These are phyloP conservation scores for Comarum palustre DNA, from an alignment of 306 rosid genomes.

Conservation along the genomic window DNA sequence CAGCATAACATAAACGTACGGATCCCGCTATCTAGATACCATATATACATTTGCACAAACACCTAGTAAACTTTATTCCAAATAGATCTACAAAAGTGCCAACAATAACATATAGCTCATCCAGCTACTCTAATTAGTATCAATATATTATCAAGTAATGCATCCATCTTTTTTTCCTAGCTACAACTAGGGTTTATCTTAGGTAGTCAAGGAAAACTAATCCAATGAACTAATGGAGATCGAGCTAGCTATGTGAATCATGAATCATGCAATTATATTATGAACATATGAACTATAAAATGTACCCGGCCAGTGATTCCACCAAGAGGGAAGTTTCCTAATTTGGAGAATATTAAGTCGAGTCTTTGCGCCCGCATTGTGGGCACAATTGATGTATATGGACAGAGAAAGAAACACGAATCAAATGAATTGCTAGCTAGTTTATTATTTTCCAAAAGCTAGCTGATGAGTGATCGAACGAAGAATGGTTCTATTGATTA, in stretches of 20 bases:
- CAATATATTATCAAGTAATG: background rate
- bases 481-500: conserved; percentile 44
- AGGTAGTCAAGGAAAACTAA: background rate
- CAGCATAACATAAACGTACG: no score
- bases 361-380: background rate
- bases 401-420: background rate
- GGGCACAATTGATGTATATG: background rate
- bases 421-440: background rate
- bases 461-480: background rate
- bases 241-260: background rate
- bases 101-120: background rate
- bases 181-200: background rate
- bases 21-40: no score
- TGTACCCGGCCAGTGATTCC: conserved; percentile 9
- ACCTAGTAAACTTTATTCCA: background rate
- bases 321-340: conserved; percentile 13
- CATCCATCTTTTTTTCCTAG: background rate
- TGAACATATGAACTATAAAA: background rate
- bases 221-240: background rate
- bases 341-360: background rate
- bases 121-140: background rate
- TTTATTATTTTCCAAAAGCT: background rate
- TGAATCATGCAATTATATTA: background rate
- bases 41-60: no score
- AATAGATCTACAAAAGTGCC: background rate